phyloP scores from a whole-genome alignment of 768 basidiomycete genomes.

The Phlegmacium glaucopus region DNA sequence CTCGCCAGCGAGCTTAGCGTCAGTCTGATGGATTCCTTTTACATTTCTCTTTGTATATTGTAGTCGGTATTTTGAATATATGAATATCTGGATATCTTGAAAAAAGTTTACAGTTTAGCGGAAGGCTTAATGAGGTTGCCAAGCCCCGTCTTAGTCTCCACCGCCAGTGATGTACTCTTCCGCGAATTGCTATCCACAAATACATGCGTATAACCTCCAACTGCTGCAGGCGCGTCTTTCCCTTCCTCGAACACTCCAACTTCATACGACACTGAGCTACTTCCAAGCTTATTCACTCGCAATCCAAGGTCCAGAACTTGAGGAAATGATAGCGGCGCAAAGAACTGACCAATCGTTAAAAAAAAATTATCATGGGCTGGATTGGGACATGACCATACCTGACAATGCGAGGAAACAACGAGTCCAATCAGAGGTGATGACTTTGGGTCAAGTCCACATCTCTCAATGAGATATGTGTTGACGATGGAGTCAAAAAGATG shows the following conservation, averaged over 20 bases:
- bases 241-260: slow-evolving; percentile 68
- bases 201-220: slow-evolving; percentile 77
- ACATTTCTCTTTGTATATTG: too few relatives aligned
- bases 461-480: slow-evolving; percentile 72
- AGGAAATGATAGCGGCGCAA: slow-evolving; percentile 71
- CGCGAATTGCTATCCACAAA: slow-evolving; percentile 65
- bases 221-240: slow-evolving; percentile 36
- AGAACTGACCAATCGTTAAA: slow-evolving; percentile 43
- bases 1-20: too few relatives aligned
- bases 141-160: slow-evolving; percentile 44
- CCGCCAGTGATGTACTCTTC: slow-evolving; percentile 49
- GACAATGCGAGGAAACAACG: slow-evolving; percentile 74
- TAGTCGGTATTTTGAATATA: too few relatives aligned
- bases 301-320: slow-evolving; percentile 67
- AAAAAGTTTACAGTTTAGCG: too few relatives aligned
- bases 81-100: too few relatives aligned
- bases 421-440: slow-evolving; percentile 61
- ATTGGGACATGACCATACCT: slow-evolving; percentile 35
- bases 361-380: background rate
- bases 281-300: slow-evolving; percentile 64
- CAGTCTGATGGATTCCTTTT: too few relatives aligned
- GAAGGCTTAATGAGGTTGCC: slow-evolving; percentile 27
- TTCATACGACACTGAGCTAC: slow-evolving; percentile 76
- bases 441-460: slow-evolving; percentile 54
- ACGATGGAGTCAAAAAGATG: slow-evolving; percentile 80